phyloP scores from a whole-genome alignment of 352 stramenopile genomes.

The Phytophthora multivora region DNA sequence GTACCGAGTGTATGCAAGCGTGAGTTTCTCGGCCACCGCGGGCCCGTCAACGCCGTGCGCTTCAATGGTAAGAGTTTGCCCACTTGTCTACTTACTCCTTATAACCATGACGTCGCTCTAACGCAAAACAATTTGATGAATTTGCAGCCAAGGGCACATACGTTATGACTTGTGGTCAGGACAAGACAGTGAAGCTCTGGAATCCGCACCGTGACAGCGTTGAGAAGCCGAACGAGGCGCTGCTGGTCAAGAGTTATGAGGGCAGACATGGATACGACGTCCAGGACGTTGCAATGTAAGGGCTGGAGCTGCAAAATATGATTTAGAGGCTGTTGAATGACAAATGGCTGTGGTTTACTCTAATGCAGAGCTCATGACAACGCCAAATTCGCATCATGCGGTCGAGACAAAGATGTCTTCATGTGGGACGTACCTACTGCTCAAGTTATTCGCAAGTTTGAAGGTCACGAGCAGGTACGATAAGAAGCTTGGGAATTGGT shows the following conservation, averaged over 20 bases:
- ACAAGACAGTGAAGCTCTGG: constrained; percentile 87
- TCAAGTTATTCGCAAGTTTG: constrained; percentile 88
- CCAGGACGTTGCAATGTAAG: constrained; percentile 89
- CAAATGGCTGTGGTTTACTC: neutral
- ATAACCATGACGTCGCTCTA: neutral
- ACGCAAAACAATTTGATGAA: neutral
- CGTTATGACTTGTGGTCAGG: constrained; percentile 89
- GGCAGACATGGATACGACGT: constrained; percentile 89
- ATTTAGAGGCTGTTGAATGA: neutral
- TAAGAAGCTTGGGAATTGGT: neutral
- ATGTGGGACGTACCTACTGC: constrained; percentile 90
- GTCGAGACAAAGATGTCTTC: constrained; percentile 85
- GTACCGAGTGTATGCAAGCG: constrained; percentile 48
- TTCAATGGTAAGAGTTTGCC: constrained; percentile 67
- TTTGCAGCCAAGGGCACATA: constrained; percentile 84
- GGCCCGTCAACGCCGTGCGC: constrained; percentile 75
- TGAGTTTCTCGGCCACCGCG: constrained; percentile 68
- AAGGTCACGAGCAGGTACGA: constrained; percentile 78
- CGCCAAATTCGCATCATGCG: constrained; percentile 86
- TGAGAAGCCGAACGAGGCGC: constrained; percentile 58
- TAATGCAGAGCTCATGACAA: constrained; percentile 80
- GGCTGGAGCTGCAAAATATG: neutral
- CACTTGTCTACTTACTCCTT: neutral
- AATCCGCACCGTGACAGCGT: constrained; percentile 83
- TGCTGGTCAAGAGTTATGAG: constrained; percentile 88